phyloP scores from a whole-genome alignment of 306 rosid species.

The Elaeagnus macrophylla region DNA sequence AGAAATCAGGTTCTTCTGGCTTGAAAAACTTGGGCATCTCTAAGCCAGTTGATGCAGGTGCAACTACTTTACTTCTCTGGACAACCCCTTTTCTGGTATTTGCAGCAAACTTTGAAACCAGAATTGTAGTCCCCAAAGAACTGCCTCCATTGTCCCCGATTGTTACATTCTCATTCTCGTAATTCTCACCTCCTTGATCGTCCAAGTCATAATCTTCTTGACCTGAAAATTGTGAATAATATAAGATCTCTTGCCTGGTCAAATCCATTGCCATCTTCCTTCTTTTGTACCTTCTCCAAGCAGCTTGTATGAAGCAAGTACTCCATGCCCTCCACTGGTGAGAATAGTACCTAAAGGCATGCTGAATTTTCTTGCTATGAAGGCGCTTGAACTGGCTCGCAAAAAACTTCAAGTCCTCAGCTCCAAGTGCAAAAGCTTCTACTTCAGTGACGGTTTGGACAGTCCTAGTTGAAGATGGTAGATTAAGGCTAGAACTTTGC shows the following conservation, averaged over 20 bases:
- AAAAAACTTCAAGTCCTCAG: conserved; percentile 72
- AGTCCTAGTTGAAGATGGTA: conserved; percentile 77
- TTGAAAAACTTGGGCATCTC: conserved; percentile 68
- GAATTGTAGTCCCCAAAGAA: conserved; percentile 42
- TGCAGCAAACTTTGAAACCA: conserved; percentile 77
- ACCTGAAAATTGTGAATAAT: conserved; percentile 25
- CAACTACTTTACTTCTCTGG: conserved; percentile 28
- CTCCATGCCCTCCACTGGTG: conserved; percentile 94
- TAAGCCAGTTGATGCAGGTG: conserved; percentile 33
- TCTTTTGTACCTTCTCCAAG: conserved; percentile 60
- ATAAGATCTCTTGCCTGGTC: conserved; percentile 38
- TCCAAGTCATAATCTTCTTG: conserved; percentile 9
- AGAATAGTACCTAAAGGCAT: conserved; percentile 55
- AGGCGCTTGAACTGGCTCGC: conserved; percentile 82
- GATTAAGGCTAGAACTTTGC: conserved; percentile 61
- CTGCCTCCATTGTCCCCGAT: conserved; percentile 8
- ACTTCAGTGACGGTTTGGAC: conserved; percentile 67
- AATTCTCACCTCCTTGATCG: conserved; percentile 18
- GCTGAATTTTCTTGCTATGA: conserved; percentile 69
- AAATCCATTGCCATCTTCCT: conserved; percentile 54
- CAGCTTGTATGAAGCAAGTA: conserved; percentile 62
- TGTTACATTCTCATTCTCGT: conserved; percentile 18
- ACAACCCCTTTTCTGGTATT: conserved; percentile 47
- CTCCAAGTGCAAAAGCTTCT: conserved; percentile 75
- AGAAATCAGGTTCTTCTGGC: conserved; percentile 88